These are phyloP conservation scores for Guyanaporus albipodus DNA, from an alignment of 768 basidiomycete species.

Conservation along the genomic window DNA sequence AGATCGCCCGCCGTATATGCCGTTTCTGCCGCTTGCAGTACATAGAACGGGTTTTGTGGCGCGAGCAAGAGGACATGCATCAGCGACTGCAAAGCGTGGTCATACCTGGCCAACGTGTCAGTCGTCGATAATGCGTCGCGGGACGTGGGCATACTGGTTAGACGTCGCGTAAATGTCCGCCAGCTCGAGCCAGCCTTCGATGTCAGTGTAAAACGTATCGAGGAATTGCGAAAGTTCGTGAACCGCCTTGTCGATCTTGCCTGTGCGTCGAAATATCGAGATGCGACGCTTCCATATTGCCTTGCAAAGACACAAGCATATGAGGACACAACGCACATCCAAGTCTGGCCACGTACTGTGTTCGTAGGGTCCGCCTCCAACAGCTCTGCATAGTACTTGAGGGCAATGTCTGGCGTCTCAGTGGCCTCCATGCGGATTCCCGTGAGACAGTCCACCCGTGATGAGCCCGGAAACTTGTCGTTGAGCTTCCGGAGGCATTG, in stretches of 20 bases:
- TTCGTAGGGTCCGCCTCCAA: constrained; percentile 66
- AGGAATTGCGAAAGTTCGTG: constrained; percentile 68
- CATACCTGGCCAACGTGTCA: constrained; percentile 49
- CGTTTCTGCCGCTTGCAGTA: constrained; percentile 83
- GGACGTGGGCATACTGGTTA: constrained; percentile 54
- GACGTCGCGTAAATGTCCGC: constrained; percentile 74
- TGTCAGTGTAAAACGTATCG: constrained; percentile 85
- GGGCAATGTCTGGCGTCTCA: constrained; percentile 50
- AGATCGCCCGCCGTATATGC: constrained; percentile 78
- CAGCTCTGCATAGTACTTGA: constrained; percentile 59
- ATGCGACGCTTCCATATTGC: constrained; percentile 79
- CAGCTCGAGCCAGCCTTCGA: constrained; percentile 86
- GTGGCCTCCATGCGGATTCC: constrained; percentile 78
- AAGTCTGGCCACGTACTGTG: constrained; percentile 48
- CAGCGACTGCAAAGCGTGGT: constrained; percentile 65
- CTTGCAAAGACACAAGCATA: constrained; percentile 23
- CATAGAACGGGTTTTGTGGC: constrained; percentile 83
- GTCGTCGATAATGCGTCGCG: neutral
- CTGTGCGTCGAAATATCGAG: constrained; percentile 60
- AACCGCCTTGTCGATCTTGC: constrained; percentile 62
- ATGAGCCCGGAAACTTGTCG: constrained; percentile 71
- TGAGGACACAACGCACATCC: neutral
- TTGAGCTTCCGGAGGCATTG: constrained; percentile 49
- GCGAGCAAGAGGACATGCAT: constrained; percentile 79
- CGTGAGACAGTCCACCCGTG: constrained; percentile 70